Percentiles rank a stretch among this genome's conserved stretches.
Conservation (phyloP, 768 basidiomycete species). For the Sistotremastrum niveocremeum region DNA sequence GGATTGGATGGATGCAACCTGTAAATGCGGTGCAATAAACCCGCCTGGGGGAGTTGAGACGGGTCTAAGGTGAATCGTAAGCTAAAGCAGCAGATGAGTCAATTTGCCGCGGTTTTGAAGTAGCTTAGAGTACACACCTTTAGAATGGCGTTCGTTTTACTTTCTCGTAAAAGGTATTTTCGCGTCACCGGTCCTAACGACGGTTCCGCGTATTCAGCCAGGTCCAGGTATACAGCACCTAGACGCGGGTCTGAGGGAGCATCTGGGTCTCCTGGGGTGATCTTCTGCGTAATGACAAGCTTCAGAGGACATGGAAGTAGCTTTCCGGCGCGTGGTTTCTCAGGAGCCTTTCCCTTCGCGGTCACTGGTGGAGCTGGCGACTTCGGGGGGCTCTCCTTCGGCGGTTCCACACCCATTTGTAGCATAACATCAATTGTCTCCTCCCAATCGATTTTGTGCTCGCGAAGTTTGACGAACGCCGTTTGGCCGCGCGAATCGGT, state of each 20-base stretch:
- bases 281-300: slow-evolving; percentile 48
- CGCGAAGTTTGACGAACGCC: slow-evolving; percentile 40
- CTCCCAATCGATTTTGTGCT: slow-evolving; percentile 54
- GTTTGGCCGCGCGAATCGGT: slow-evolving; percentile 47
- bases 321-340: slow-evolving; percentile 5
- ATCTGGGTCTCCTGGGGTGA: slow-evolving; percentile 40
- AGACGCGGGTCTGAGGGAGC: slow-evolving; percentile 45
- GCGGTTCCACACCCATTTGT: slow-evolving; percentile 39
- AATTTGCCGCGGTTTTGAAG: background rate
- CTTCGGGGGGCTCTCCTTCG: slow-evolving; percentile 22
- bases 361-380: too few species aligned
- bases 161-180: slow-evolving; percentile 53
- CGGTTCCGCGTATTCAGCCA: slow-evolving; percentile 58
- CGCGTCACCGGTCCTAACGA: slow-evolving; percentile 36
- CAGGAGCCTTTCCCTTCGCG: too few species aligned
- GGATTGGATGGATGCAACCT: slow-evolving; percentile 6
- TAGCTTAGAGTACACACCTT: slow-evolving; percentile 30
- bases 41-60: slow-evolving; percentile 56
- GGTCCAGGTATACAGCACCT: slow-evolving; percentile 53
- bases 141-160: slow-evolving; percentile 68
- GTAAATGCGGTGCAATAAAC: slow-evolving; percentile 30
- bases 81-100: slow-evolving; percentile 18
- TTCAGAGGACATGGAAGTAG: slow-evolving; percentile 51
- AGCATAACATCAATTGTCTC: slow-evolving; percentile 42
- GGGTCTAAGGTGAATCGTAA: slow-evolving; percentile 44